Evolutionary conservation across 768 basidiomycete genomes (phyloP).

Genomic region (Mycena leptocephala): DNA sequence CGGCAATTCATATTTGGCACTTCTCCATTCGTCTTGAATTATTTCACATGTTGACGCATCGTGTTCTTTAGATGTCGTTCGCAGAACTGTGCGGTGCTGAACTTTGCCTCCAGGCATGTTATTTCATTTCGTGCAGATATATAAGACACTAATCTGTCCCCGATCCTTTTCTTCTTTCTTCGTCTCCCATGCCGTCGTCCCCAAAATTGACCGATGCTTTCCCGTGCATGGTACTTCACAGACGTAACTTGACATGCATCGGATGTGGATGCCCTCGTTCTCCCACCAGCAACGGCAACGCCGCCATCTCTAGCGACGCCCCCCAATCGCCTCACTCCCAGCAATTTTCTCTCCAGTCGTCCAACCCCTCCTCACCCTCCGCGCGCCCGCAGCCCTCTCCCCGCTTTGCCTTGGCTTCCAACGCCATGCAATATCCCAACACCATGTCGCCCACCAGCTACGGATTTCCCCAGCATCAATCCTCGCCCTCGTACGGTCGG

Average conservation of each 20-base stretch:
- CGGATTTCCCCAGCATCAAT: conserved; percentile 17
- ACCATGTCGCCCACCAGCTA: conserved; percentile 25
- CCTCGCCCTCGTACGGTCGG: conserved; percentile 14
- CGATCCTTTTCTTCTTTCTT: conserved; percentile 32
- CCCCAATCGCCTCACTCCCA: conserved; percentile 45
- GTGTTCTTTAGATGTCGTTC: conserved; percentile 70
- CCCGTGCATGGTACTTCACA: conserved; percentile 68
- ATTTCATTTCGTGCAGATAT: conserved; percentile 25
- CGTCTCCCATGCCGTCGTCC: conserved; percentile 6
- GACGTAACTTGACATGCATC: conserved; percentile 85
- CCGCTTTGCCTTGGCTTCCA: conserved; percentile 30
- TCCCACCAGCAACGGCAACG: conserved; percentile 41
- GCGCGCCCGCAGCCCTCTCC: conserved; percentile 29
- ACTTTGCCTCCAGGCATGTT: conserved; percentile 90
- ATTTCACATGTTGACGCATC: conserved; percentile 42
- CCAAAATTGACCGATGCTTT: conserved; percentile 64
- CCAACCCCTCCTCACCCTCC: background rate
- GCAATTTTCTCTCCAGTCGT: conserved; percentile 20
- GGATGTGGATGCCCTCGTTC: conserved; percentile 80
- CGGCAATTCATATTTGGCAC: conserved; percentile 29
- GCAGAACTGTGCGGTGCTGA: conserved; percentile 83
- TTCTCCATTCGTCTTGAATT: conserved; percentile 34
- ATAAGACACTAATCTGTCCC: conserved; percentile 31
- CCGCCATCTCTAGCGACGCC: conserved; percentile 42
- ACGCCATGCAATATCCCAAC: conserved; percentile 24